A percentile compares a stretch with the other conserved stretches of the same genome.
Evolutionary conservation across 1,139 yeast species (phyloP).

Genomic region (Geotrichum europaeum): DNA sequence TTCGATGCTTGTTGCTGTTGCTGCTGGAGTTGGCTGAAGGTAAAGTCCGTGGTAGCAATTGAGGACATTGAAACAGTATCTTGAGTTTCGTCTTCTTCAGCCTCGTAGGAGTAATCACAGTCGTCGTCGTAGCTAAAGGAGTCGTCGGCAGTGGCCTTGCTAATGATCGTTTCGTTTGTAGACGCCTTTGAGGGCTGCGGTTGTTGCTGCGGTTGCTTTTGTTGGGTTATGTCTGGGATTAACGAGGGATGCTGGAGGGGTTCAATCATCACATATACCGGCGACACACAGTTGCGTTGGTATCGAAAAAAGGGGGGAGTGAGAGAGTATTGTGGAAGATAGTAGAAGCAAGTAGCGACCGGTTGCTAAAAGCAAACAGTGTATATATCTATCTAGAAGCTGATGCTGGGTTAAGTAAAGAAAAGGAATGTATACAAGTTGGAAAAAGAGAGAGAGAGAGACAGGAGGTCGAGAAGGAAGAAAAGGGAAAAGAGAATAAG

Average conservation of each 20-base stretch:
- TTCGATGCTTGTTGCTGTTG: neutral
- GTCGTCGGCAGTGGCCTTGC: neutral
- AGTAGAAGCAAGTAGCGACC: neutral
- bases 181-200: neutral
- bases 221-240: neutral
- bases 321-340: neutral
- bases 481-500: neutral
- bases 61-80: neutral
- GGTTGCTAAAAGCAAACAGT: too few species aligned
- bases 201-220: neutral
- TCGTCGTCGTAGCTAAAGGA: neutral
- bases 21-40: neutral
- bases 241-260: neutral
- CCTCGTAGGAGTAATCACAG: neutral
- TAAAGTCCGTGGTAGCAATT: neutral
- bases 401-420: neutral
- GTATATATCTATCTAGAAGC: neutral
- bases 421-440: neutral
- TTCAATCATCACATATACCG: neutral
- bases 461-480: neutral
- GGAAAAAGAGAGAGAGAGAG: neutral
- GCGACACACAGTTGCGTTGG: neutral
- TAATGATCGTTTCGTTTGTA: neutral
- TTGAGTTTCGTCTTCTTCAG: neutral
- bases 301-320: neutral